These are phyloP conservation scores for Meyerozyma sp. DNA, from an alignment of 1,139 yeast genomes.

Conservation along the genomic window DNA sequence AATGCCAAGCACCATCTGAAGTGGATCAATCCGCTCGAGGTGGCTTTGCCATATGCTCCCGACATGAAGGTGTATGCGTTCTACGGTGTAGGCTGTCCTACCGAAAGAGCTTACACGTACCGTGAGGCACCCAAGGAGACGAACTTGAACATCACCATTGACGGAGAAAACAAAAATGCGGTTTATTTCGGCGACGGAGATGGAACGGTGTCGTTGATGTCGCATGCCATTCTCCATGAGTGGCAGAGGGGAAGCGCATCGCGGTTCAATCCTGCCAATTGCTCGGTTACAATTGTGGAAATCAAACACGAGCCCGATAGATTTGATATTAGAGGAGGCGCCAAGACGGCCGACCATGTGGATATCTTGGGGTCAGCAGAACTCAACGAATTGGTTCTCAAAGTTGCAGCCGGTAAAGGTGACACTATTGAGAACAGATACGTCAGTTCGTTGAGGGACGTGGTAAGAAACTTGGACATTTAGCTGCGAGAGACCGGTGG, in stretches of 20 bases:
- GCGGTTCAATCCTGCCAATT: conserved; percentile 76
- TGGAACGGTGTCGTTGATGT: conserved; percentile 84
- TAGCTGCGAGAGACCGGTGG: conserved; percentile 5
- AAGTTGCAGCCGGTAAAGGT: conserved; percentile 80
- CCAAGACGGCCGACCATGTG: conserved; percentile 96
- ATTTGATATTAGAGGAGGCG: conserved; percentile 94
- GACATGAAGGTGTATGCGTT: conserved; percentile 84
- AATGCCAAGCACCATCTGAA: conserved; percentile 69
- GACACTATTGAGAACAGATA: conserved; percentile 55
- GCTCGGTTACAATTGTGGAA: conserved; percentile 75
- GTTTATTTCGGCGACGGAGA: conserved; percentile 90
- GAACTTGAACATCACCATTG: conserved; percentile 65
- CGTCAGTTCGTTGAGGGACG: conserved; percentile 56
- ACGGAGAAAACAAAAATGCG: conserved; percentile 49
- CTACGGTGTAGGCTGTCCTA: conserved; percentile 93
- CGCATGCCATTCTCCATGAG: conserved; percentile 75
- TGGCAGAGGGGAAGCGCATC: conserved; percentile 68
- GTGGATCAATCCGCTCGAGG: conserved; percentile 94
- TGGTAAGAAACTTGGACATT: conserved; percentile 45
- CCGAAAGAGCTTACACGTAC: conserved; percentile 88
- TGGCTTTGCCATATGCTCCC: conserved; percentile 87
- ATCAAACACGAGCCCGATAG: conserved; percentile 90
- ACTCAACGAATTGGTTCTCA: conserved; percentile 75
- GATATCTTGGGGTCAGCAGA: conserved; percentile 93
- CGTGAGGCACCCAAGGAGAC: conserved; percentile 52